phyloP scores from a whole-genome alignment of 495 filamentous ascomycete species.

The Neurospora tetraspora region DNA sequence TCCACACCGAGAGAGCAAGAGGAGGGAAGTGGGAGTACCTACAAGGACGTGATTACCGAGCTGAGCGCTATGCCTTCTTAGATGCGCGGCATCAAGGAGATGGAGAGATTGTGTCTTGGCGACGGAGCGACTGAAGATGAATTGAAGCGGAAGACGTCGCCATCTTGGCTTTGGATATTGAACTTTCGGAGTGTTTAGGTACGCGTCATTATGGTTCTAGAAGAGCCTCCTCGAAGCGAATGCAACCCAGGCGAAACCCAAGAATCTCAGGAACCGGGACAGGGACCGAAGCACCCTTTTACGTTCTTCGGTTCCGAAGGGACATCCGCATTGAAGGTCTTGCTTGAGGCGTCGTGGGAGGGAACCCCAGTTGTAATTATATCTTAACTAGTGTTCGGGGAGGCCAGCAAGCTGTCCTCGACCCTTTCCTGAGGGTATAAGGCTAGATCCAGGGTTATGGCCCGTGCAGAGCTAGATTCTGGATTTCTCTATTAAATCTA shows the following conservation, averaged over 20 bases:
- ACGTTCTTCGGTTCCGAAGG: neutral
- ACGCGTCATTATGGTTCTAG: neutral
- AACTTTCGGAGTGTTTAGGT: neutral
- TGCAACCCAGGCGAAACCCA: neutral
- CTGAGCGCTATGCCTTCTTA: neutral
- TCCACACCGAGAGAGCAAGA: neutral
- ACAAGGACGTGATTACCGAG: neutral
- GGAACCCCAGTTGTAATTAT: neutral
- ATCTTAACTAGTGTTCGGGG: no score
- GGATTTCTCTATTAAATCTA: no score
- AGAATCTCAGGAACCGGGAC: neutral
- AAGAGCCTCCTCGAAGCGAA: neutral
- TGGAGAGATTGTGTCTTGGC: neutral
- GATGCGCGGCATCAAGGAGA: neutral
- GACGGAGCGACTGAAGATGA: neutral
- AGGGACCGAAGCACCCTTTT: neutral
- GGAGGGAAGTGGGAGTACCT: neutral
- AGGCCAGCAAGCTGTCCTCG: no score
- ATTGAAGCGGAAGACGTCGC: neutral
- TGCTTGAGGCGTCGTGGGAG: neutral
- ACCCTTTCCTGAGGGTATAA: no score
- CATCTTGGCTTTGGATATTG: neutral
- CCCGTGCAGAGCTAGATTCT: no score
- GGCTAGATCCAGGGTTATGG: no score
- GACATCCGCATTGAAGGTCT: neutral